phyloP scores from a whole-genome alignment of 1,284 basidiomycete genomes.

The Cutaneotrichosporon daszewskae region DNA sequence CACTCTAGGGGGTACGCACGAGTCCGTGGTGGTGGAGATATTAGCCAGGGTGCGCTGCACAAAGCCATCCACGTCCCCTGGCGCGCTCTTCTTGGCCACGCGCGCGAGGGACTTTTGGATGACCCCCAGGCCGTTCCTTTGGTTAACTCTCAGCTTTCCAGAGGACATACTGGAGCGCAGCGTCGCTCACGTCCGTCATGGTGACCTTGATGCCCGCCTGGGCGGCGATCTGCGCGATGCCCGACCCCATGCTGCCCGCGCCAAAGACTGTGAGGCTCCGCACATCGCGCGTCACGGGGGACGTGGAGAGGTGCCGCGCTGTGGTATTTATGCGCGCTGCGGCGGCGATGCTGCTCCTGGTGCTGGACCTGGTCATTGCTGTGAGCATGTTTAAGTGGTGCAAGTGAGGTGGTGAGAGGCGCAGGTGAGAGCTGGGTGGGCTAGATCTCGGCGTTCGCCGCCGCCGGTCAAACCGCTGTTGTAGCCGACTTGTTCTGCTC shows the following conservation, averaged over 20 bases:
- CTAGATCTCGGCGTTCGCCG: no score
- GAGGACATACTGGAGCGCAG: constrained; percentile 33
- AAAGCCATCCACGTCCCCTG: constrained; percentile 45
- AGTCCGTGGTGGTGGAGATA: constrained; percentile 52
- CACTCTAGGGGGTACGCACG: neutral
- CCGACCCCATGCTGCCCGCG: constrained; percentile 53
- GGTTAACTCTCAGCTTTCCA: neutral
- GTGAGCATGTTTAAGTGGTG: neutral
- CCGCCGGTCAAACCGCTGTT: no score
- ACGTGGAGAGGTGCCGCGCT: constrained; percentile 6
- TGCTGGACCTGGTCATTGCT: neutral
- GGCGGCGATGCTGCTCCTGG: constrained; percentile 1
- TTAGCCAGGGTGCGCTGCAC: constrained; percentile 46
- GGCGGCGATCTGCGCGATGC: constrained; percentile 52
- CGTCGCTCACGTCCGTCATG: constrained; percentile 47
- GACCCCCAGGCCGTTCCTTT: constrained; percentile 47
- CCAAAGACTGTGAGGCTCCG: constrained; percentile 48
- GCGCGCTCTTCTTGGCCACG: constrained; percentile 51
- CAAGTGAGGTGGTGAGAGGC: no score
- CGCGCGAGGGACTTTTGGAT: constrained; percentile 53
- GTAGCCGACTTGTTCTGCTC: no score
- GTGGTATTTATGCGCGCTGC: constrained; percentile 10
- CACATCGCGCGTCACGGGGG: constrained; percentile 19
- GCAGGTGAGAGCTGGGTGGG: no score
- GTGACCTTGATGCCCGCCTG: constrained; percentile 49